Evolutionary conservation across 2,329 filamentous ascomycete genomes (phyloP), one percentile per base, ranked within the genome.

Genomic region (Aspergillus arachidicola): DNA sequence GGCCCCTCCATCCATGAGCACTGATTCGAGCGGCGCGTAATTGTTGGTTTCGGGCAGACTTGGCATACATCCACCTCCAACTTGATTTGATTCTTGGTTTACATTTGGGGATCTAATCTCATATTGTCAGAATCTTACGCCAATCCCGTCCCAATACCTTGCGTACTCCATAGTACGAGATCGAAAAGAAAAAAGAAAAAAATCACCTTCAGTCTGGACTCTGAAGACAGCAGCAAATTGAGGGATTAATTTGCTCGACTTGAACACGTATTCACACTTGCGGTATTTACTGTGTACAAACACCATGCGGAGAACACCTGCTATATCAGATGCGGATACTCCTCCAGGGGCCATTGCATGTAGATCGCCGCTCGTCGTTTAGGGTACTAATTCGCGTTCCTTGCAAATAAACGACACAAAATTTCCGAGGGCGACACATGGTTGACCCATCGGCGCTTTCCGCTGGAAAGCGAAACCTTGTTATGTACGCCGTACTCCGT

Each of bases 381-480:
- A 51, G 19, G 46, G 21, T 36, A 34, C 41, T 45, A 11, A 23
- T 41, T 23, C n/a, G 41, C 21, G 21, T 41, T 23, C 34, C 54
- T 56, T 56, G 30, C 23, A 36, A 43, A 38, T 38, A 12, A 48
- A 7, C 11, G 26, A 51, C 45, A 50, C 41, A 12, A 61, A 61
- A 32, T 50, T 46, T 38, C 53, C 41, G 54, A 51, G 30, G n/a
- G 30, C 28, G 50, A 59, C 58, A 26, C 32, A 36, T 54, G 50
- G 50, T 32, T 46, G 21, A 46, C 12, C 41, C 36, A 58, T 62
- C 60, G 56, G 56, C 10, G 41, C 60, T 62, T 62, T 62, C 60
- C 60, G 60, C 48, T 50, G 60, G 56, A 62, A 58, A 58, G 56
- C 36, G 48, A 62, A 51, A 36, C 36, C 41, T 57, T 45, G 32